phyloP scores from a whole-genome alignment of 768 basidiomycete genomes.

The Serpula lacrymans region DNA sequence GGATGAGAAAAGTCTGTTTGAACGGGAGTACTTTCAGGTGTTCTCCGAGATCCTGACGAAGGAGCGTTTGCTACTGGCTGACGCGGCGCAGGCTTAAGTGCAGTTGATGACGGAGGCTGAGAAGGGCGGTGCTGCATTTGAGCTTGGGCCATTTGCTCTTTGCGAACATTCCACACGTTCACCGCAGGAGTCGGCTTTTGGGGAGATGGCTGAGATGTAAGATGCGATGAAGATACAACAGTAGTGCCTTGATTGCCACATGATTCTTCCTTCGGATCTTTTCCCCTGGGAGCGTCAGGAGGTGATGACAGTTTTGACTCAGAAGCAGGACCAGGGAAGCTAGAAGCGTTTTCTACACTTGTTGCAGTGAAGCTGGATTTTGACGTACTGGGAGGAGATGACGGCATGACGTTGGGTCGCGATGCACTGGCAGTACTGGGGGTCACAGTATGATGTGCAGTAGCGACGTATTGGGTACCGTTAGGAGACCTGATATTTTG shows the following conservation, averaged over 20 bases:
- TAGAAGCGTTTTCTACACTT: neutral
- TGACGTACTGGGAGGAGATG: slow-evolving; percentile 1
- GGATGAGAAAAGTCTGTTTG: no score
- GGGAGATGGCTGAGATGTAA: slow-evolving; percentile 13
- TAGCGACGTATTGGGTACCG: slow-evolving; percentile 7
- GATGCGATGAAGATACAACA: slow-evolving; percentile 16
- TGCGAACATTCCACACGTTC: slow-evolving; percentile 45
- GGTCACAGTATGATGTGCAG: neutral
- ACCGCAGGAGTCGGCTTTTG: slow-evolving; percentile 17
- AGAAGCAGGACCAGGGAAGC: neutral
- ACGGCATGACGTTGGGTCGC: neutral
- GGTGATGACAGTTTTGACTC: neutral
- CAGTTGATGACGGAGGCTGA: slow-evolving; percentile 7
- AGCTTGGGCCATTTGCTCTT: slow-evolving; percentile 35
- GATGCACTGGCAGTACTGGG: slow-evolving; percentile 6
- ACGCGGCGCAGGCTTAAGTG: no score
- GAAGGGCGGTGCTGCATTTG: no score
- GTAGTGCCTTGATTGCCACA: slow-evolving; percentile 20
- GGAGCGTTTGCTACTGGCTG: no score
- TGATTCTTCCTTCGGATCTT: slow-evolving; percentile 3
- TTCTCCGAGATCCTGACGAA: no score
- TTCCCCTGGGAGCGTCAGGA: slow-evolving; percentile 3
- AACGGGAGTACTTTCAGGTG: no score
- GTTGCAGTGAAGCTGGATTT: slow-evolving; percentile 10
- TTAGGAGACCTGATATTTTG: slow-evolving; percentile 32